Conservation (phyloP, 2,329 filamentous ascomycete species). For the Ophiocordyceps sinensis region DNA sequence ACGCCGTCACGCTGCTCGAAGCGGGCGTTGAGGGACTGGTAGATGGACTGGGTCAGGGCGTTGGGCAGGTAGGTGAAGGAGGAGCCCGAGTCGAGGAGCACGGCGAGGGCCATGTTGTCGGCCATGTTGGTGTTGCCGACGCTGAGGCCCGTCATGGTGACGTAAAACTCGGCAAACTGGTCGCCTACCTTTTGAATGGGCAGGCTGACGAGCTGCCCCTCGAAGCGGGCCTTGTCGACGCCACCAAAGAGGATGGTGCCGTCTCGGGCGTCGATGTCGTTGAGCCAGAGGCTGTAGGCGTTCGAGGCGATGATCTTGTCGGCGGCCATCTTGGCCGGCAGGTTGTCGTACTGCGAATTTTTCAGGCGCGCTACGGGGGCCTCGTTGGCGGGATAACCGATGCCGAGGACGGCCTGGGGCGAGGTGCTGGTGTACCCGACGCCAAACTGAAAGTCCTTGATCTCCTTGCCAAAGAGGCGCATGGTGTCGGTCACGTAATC, state of each 20-base stretch:
- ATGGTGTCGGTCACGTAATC: constrained; percentile 71
- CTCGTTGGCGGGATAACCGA: constrained; percentile 72
- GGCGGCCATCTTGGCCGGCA: constrained; percentile 50
- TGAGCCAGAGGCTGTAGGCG: constrained; percentile 63
- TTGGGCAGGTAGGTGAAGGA: constrained; percentile 54
- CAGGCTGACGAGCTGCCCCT: constrained; percentile 47
- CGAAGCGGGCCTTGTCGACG: constrained; percentile 51
- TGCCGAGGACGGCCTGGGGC: constrained; percentile 63
- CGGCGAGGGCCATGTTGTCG: constrained; percentile 39
- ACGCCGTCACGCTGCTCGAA: constrained; percentile 37
- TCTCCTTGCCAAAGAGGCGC: constrained; percentile 35
- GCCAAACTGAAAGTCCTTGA: constrained; percentile 54
- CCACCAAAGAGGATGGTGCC: constrained; percentile 65
- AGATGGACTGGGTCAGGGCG: constrained; percentile 37
- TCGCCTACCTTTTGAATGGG: constrained; percentile 45
- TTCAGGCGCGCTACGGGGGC: constrained; percentile 49
- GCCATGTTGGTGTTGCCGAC: constrained; percentile 25
- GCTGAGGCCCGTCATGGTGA: constrained; percentile 49
- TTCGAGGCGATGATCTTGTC: constrained; percentile 47
- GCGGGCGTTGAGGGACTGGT: constrained; percentile 40
- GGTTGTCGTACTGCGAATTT: constrained; percentile 46
- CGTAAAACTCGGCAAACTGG: constrained; percentile 46
- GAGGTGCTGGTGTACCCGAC: constrained; percentile 51
- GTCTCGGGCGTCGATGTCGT: constrained; percentile 50
- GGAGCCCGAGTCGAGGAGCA: constrained; percentile 58